These are phyloP conservation scores for Hanseniaspora pseudoguilliermondii DNA, from an alignment of 805 yeast genomes.

Conservation along the genomic window DNA sequence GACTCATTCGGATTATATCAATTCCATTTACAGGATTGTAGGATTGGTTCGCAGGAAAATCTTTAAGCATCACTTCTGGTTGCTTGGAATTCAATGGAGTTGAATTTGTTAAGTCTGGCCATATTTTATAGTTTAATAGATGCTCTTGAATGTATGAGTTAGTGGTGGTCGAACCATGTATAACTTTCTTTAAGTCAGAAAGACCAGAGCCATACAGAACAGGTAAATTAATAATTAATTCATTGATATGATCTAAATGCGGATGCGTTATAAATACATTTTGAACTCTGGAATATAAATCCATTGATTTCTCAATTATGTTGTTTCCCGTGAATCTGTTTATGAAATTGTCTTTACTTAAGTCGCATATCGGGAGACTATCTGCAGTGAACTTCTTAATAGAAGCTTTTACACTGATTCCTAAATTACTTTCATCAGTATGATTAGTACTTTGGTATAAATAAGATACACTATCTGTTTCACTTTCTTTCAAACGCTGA, in stretches of 20 bases:
- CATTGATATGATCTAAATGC: constrained; percentile 69
- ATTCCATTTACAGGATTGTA: constrained; percentile 13
- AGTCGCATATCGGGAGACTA: not conserved
- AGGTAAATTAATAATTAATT: constrained; percentile 61
- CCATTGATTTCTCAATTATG: constrained; percentile 25
- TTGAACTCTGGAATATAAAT: constrained; percentile 29
- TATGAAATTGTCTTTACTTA: not conserved
- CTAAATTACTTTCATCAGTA: not conserved
- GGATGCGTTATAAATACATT: constrained; percentile 60
- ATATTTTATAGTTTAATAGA: constrained; percentile 59
- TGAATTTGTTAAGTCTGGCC: constrained; percentile 52
- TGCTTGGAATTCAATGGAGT: constrained; percentile 14
- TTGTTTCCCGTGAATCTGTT: constrained; percentile 11
- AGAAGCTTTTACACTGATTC: constrained; percentile 17
- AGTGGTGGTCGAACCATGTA: constrained; percentile 46
- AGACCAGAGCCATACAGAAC: constrained; percentile 18
- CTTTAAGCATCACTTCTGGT: constrained; percentile 9
- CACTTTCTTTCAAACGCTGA: constrained; percentile 8
- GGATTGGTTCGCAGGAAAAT: not conserved
- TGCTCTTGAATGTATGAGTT: constrained; percentile 38
- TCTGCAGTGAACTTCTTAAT: constrained; percentile 13
- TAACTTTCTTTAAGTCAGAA: constrained; percentile 26
- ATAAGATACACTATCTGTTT: not conserved
- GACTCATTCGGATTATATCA: constrained; percentile 27
- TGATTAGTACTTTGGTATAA: not conserved